A percentile compares a stretch with the other conserved stretches of the same genome.
Conservation (phyloP, 2,329 filamentous ascomycete species). For the Cadophora gregata region DNA sequence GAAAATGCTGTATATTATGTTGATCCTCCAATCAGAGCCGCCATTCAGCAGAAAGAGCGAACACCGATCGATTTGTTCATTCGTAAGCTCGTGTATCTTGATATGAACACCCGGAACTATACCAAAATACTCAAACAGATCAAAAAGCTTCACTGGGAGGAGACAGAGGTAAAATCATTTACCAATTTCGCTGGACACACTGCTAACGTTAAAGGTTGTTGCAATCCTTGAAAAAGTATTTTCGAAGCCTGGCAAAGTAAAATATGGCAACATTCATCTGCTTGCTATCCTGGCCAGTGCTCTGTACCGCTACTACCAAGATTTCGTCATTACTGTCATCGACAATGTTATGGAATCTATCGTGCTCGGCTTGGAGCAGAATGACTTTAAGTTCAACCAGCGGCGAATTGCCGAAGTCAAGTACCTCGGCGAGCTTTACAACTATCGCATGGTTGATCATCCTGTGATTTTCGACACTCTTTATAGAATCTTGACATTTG, state of each 20-base stretch:
- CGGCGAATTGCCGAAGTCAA: slow-evolving; percentile 94
- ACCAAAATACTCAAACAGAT: slow-evolving; percentile 94
- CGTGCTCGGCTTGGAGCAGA: slow-evolving; percentile 86
- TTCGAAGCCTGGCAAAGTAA: slow-evolving; percentile 94
- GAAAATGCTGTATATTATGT: slow-evolving; percentile 99
- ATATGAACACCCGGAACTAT: slow-evolving; percentile 92
- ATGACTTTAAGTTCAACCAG: slow-evolving; percentile 98
- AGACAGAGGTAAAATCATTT: slow-evolving; percentile 68
- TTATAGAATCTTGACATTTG: slow-evolving; percentile 93
- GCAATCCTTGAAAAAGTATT: slow-evolving; percentile 77
- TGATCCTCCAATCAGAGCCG: slow-evolving; percentile 89
- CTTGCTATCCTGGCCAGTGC: slow-evolving; percentile 88
- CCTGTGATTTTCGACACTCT: slow-evolving; percentile 93
- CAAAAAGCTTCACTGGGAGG: slow-evolving; percentile 96
- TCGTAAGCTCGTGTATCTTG: slow-evolving; percentile 88
- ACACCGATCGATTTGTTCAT: slow-evolving; percentile 93
- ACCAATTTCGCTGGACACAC: slow-evolving; percentile 21
- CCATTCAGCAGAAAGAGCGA: slow-evolving; percentile 95
- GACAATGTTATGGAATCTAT: slow-evolving; percentile 92
- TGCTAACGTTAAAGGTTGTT: slow-evolving; percentile 38
- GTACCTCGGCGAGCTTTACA: slow-evolving; percentile 95
- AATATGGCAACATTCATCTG: slow-evolving; percentile 95
- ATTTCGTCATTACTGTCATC: slow-evolving; percentile 89
- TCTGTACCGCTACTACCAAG: slow-evolving; percentile 88
- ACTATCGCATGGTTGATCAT: slow-evolving; percentile 96